Evolutionary conservation across 495 filamentous ascomycete species (phyloP).

Genomic region (Poronia punctata): DNA sequence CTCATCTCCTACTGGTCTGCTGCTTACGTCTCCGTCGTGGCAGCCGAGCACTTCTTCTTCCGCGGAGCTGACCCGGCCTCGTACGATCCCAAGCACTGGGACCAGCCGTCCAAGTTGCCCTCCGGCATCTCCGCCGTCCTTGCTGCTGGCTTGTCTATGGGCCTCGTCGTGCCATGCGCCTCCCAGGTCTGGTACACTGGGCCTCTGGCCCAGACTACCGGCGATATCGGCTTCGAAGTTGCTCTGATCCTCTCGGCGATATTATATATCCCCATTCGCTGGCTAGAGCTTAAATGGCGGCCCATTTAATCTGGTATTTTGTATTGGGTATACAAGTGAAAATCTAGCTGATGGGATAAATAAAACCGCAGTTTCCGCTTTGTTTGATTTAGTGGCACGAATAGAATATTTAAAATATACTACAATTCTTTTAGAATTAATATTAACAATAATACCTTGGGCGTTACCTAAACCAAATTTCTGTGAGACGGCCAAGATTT

Average conservation of each 20-base stretch:
- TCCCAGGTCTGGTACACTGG: slow-evolving; percentile 46
- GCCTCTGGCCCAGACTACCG: slow-evolving; percentile 40
- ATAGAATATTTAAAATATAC: too few species aligned
- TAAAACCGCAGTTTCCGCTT: too few species aligned
- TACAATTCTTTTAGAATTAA: too few species aligned
- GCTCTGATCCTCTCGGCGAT: slow-evolving; percentile 41
- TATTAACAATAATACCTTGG: too few species aligned
- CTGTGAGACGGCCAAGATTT: too few species aligned
- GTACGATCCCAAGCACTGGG: slow-evolving; percentile 41
- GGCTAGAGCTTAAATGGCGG: slow-evolving; percentile 30
- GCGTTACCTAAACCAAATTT: too few species aligned
- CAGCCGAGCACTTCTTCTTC: slow-evolving; percentile 43
- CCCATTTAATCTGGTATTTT: too few species aligned
- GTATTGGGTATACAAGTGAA: too few species aligned
- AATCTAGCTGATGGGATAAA: too few species aligned
- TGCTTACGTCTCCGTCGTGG: slow-evolving; percentile 40
- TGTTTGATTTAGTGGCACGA: too few species aligned
- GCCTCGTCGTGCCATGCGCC: slow-evolving; percentile 43
- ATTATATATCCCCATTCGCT: slow-evolving; percentile 36
- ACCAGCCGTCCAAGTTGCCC: slow-evolving; percentile 38
- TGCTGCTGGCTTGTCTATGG: slow-evolving; percentile 30
- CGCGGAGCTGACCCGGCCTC: slow-evolving; percentile 27
- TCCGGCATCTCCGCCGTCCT: slow-evolving; percentile 37
- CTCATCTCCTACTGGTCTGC: slow-evolving; percentile 51
- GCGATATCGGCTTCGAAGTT: slow-evolving; percentile 49